Evolutionary conservation across 345 rosid species (phyloP), one percentile per base, ranked within the genome.

Genomic region (Linum usitatissimum): DNA sequence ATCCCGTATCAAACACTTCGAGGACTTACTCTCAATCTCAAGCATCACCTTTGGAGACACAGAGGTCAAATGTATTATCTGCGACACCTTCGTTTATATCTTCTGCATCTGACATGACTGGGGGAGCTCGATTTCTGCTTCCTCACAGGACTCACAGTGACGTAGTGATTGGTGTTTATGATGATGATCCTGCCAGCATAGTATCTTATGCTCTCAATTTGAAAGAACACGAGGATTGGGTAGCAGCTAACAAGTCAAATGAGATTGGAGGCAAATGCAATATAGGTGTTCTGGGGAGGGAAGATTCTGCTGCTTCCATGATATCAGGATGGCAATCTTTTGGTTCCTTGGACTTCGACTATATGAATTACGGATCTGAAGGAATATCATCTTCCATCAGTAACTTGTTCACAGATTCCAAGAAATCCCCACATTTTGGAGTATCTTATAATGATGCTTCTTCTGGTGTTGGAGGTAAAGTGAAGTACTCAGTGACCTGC

Each of bases 161-260:
- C 61, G 64, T 90, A 3, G 93, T 87, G 66, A 62, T 90, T 60
- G 91, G 96, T 64, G 96, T 94, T 55, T 86, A 83, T 55, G 97
- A 90, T n/a, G 75, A 81, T 76, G 99, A 94, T 71, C 97, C 96
- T 2, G 83, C 85, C 42, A 94, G 99, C 62, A 77, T 90, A 30
- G 84, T 94, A 55, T 84, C 99, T 0, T 90, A 83, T 80, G 99
- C 95, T 60, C 87, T 94, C 31, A 80, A 79, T 71, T 86, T 95
- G 66, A 86, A 79, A 78, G 88, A 88, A 63, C 80, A 94, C 68
- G 86, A 80, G 20, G 89, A 83, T 57, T 88, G 86, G 95, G 80
- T 90, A 19, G 63, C 51, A 13, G 13, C 70, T 63, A 79, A 72
- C 59, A 80, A 59, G 66, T 70, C 73, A 15, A 61, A 63, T 69